Conservation (phyloP, 805 yeast genomes). For the Metschnikowia cerradonensis region DNA sequence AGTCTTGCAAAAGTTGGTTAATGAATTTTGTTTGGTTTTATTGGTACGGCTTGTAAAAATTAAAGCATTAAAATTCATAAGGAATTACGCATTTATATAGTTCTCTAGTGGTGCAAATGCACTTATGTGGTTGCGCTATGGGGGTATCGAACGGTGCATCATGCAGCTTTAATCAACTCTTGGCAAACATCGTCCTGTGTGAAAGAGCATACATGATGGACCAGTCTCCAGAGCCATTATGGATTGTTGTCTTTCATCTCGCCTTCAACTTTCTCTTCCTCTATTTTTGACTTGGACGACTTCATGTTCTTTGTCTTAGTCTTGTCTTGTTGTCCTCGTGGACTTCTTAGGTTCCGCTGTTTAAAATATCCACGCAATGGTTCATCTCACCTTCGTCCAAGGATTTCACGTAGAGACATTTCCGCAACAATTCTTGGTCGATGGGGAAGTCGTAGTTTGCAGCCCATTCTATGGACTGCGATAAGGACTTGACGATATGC, state of each 20-base stretch:
- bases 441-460: slow-evolving; percentile 54
- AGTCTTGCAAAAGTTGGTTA: too few species aligned
- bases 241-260: too few species aligned
- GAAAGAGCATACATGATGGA: background rate
- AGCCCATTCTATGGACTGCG: slow-evolving; percentile 85
- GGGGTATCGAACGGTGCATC: background rate
- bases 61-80: background rate
- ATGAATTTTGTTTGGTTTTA: too few species aligned
- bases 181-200: background rate
- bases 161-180: background rate
- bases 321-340: background rate
- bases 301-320: background rate
- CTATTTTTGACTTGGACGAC: background rate
- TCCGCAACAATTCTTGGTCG: slow-evolving; percentile 66
- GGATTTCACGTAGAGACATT: slow-evolving; percentile 76
- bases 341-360: background rate
- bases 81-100: background rate
- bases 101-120: background rate
- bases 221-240: background rate
- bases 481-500: slow-evolving; percentile 67
- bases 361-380: slow-evolving; percentile 21
- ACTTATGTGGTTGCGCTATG: background rate
- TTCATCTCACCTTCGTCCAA: slow-evolving; percentile 71
- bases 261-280: too few species aligned
- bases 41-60: background rate